These are phyloP conservation scores for Herpetomonas samuelpessoai DNA, from an alignment of 208 protist genomes.

Conservation along the genomic window DNA sequence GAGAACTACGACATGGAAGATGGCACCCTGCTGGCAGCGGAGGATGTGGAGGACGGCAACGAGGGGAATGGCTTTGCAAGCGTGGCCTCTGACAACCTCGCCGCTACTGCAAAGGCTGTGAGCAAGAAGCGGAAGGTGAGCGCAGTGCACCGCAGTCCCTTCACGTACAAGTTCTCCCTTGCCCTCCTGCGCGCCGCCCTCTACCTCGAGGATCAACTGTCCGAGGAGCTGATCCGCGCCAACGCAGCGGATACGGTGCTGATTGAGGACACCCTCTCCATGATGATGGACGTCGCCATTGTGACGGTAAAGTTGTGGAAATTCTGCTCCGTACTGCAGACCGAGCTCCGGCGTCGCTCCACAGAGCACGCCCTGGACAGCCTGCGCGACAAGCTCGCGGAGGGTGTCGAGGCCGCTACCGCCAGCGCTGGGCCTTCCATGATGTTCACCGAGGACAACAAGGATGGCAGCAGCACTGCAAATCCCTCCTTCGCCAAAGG, in stretches of 20 bases:
- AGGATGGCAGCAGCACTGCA: background rate
- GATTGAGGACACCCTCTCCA: slow-evolving; percentile 81
- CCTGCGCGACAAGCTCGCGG: slow-evolving; percentile 48
- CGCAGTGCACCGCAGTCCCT: slow-evolving; percentile 25
- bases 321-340: slow-evolving; percentile 55
- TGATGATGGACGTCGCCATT: slow-evolving; percentile 88
- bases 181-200: slow-evolving; percentile 71
- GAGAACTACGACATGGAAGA: slow-evolving; percentile 77
- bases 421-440: background rate
- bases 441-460: slow-evolving; percentile 8
- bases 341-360: slow-evolving; percentile 10
- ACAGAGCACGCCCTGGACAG: slow-evolving; percentile 27
- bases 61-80: background rate
- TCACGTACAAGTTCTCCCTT: slow-evolving; percentile 55
- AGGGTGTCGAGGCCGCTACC: slow-evolving; percentile 3
- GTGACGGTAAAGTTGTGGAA: slow-evolving; percentile 74
- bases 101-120: background rate
- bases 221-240: slow-evolving; percentile 49
- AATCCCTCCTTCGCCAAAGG: background rate
- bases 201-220: slow-evolving; percentile 64
- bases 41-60: slow-evolving; percentile 15
- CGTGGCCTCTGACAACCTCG: background rate
- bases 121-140: background rate
- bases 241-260: slow-evolving; percentile 77
- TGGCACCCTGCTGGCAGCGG: slow-evolving; percentile 38